phyloP scores from a whole-genome alignment of 2,329 filamentous ascomycete genomes.

The Dactylonectria macrodidyma region DNA sequence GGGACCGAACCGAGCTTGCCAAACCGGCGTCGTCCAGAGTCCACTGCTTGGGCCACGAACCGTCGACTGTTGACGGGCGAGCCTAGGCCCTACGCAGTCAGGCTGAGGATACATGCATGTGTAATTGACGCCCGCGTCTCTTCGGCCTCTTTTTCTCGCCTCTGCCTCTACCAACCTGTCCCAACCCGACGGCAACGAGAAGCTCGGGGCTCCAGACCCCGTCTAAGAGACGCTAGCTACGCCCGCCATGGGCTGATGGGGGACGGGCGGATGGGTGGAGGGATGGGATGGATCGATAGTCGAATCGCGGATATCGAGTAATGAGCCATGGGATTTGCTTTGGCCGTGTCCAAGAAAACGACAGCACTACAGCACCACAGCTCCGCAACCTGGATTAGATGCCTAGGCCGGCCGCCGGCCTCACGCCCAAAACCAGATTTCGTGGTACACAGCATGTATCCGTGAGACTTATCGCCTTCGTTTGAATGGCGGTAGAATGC shows the following conservation, averaged over 20 bases:
- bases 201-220: not conserved
- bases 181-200: not conserved
- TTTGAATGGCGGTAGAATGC: not conserved
- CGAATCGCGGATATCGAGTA: conserved; percentile 23
- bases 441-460: not conserved
- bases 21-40: not conserved
- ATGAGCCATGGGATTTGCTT: conserved; percentile 18
- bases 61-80: not conserved
- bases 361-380: conserved; percentile 8
- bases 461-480: not conserved
- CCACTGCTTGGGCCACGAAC: not conserved
- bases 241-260: conserved; percentile 8
- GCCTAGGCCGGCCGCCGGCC: not conserved
- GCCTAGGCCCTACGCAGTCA: not conserved
- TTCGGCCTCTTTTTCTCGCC: not conserved
- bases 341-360: conserved; percentile 4
- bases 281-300: conserved; percentile 23
- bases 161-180: not conserved
- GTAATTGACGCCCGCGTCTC: not conserved
- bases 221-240: not conserved
- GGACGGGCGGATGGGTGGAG: conserved; percentile 2
- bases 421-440: not conserved
- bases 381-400: conserved; percentile 4
- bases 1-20: not conserved
- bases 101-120: not conserved